Conservation (phyloP, 1,139 yeast genomes). For the Protomyces gravidus region DNA sequence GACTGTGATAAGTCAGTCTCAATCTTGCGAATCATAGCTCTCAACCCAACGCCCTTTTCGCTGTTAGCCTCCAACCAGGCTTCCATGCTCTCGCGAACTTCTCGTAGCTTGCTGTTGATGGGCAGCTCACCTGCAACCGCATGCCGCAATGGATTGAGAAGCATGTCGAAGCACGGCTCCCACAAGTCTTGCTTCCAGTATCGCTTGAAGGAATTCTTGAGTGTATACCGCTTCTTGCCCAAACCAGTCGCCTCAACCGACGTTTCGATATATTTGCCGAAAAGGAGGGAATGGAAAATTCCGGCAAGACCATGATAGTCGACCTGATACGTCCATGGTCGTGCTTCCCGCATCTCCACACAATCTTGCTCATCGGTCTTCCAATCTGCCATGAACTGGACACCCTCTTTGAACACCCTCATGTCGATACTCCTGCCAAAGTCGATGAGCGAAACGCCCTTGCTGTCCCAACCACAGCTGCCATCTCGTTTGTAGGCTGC, state of each 20-base stretch:
- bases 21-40: constrained; percentile 22
- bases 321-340: constrained; percentile 73
- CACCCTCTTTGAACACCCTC: constrained; percentile 49
- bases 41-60: constrained; percentile 30
- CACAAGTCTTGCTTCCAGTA: constrained; percentile 77
- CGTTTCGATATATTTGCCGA: constrained; percentile 57
- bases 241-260: constrained; percentile 24
- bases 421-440: constrained; percentile 80
- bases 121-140: constrained; percentile 42
- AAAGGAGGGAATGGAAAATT: constrained; percentile 62
- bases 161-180: constrained; percentile 59
- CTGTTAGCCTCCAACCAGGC: constrained; percentile 43
- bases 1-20: constrained; percentile 10
- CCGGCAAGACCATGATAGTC: constrained; percentile 85
- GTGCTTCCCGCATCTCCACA: constrained; percentile 59
- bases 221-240: constrained; percentile 39
- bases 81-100: constrained; percentile 48
- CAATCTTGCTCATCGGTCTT: constrained; percentile 70
- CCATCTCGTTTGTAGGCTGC: constrained; percentile 43
- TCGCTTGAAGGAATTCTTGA: constrained; percentile 55
- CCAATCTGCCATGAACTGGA: constrained; percentile 60
- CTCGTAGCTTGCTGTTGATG: constrained; percentile 43
- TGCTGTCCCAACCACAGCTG: constrained; percentile 49
- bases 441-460: constrained; percentile 67
- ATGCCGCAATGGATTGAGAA: constrained; percentile 55